Percentiles rank a stretch among this genome's conserved stretches.
Evolutionary conservation across 352 stramenopile genomes (phyloP).

Genomic region (Halophytophthora polymorphica): DNA sequence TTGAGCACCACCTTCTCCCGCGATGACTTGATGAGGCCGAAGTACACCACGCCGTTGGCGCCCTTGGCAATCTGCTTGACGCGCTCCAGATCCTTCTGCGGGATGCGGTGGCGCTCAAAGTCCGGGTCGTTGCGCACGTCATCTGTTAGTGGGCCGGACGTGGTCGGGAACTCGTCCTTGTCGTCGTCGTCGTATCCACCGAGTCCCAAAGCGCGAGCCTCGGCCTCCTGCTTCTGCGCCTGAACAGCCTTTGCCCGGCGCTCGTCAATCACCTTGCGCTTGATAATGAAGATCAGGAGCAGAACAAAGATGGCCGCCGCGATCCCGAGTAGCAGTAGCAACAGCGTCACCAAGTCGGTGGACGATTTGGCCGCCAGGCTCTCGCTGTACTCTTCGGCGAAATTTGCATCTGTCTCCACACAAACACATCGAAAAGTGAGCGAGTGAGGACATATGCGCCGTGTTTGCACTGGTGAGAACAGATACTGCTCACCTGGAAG

Average conservation of each 20-base stretch:
- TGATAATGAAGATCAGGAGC: constrained; percentile 23
- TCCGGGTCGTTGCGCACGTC: constrained; percentile 51
- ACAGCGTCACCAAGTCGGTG: constrained; percentile 18
- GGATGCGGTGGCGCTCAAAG: constrained; percentile 45
- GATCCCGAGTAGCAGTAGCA: constrained; percentile 19
- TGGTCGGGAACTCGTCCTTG: constrained; percentile 23
- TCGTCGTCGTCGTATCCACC: constrained; percentile 22
- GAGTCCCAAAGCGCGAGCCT: constrained; percentile 7
- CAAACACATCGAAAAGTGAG: background rate
- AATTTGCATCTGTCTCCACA: constrained; percentile 9
- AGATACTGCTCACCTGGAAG: constrained; percentile 15
- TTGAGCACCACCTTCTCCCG: constrained; percentile 46
- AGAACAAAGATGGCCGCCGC: constrained; percentile 15
- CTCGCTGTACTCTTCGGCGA: constrained; percentile 16
- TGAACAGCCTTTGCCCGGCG: constrained; percentile 16
- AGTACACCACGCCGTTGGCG: constrained; percentile 51
- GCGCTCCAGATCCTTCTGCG: constrained; percentile 39
- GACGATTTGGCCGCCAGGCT: constrained; percentile 17
- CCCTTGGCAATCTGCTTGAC: constrained; percentile 42
- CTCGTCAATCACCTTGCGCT: constrained; percentile 25
- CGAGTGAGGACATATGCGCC: background rate
- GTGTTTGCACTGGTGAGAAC: background rate
- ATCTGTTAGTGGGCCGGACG: constrained; percentile 26
- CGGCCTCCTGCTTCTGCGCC: constrained; percentile 14
- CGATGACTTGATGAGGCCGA: constrained; percentile 26